Conservation (phyloP, 208 protist genomes). For the Leishmania major region DNA sequence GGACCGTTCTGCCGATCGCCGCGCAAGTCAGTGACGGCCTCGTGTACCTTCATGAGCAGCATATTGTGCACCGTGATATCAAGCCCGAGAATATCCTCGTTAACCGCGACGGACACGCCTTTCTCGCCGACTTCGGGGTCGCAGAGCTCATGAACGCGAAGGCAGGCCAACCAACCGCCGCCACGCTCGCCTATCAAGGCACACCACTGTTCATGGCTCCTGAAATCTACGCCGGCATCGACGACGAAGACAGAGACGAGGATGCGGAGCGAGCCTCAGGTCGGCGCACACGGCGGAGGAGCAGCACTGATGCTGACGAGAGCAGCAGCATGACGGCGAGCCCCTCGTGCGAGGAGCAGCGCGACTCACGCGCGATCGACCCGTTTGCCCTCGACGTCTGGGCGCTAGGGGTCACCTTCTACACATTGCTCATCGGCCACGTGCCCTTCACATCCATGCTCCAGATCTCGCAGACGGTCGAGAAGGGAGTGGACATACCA, state of each 20-base stretch:
- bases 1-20: conserved; percentile 41
- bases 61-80: conserved; percentile 90
- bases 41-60: conserved; percentile 63
- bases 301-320: neutral
- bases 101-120: conserved; percentile 47
- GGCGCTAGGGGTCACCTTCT: conserved; percentile 90
- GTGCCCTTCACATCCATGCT: conserved; percentile 90
- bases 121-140: conserved; percentile 88
- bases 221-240: conserved; percentile 49
- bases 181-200: conserved; percentile 63
- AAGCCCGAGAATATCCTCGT: conserved; percentile 90
- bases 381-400: conserved; percentile 88
- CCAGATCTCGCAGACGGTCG: conserved; percentile 25
- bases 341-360: neutral
- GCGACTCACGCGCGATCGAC: conserved; percentile 33
- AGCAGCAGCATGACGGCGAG: neutral
- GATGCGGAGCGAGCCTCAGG: neutral
- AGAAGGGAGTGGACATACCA: conserved; percentile 13
- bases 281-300: neutral
- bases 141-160: conserved; percentile 67
- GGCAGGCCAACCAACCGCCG: conserved; percentile 41
- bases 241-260: conserved; percentile 11
- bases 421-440: conserved; percentile 83
- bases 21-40: conserved; percentile 70
- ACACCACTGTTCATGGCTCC: conserved; percentile 84